These are phyloP conservation scores for Cavenderia fasciculata DNA, from an alignment of 78 protist genomes.

Conservation along the genomic window DNA sequence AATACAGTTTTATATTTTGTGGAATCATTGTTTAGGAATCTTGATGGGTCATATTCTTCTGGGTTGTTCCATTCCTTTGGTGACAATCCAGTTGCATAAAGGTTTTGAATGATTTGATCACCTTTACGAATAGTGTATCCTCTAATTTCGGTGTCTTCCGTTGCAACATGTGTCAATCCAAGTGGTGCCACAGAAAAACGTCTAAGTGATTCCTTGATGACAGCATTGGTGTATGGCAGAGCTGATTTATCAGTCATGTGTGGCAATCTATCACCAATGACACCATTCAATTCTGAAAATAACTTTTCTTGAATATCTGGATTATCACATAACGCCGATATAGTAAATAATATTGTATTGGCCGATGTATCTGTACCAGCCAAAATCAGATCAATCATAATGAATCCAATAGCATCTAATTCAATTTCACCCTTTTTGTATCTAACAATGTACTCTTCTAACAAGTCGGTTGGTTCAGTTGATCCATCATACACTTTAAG, in stretches of 20 bases:
- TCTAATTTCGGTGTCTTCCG: not conserved
- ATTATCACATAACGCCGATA: not conserved
- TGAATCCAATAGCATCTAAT: not conserved
- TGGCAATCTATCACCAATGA: not conserved
- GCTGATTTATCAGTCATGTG: not conserved
- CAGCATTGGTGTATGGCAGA: not conserved
- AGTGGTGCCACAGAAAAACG: not conserved
- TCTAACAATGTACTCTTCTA: not conserved
- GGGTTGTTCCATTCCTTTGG: slow-evolving; percentile 11
- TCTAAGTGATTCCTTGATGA: slow-evolving; percentile 3
- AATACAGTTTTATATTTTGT: not conserved
- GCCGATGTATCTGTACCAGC: slow-evolving; percentile 5
- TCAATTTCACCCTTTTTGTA: not conserved
- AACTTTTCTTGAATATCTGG: slow-evolving; percentile 5
- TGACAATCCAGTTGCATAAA: not conserved
- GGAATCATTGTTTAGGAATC: not conserved
- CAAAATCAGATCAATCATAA: not conserved
- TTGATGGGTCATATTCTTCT: not conserved
- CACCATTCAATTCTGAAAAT: not conserved
- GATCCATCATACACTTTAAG: not conserved
- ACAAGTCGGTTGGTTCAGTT: not conserved
- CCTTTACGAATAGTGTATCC: slow-evolving; percentile 23
- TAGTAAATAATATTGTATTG: not conserved
- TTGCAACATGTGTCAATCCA: not conserved
- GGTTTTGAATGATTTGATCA: slow-evolving; percentile 18